Evolutionary conservation across 176 grass and related monocot species (phyloP).

Genomic region (Lolium multiflorum): DNA sequence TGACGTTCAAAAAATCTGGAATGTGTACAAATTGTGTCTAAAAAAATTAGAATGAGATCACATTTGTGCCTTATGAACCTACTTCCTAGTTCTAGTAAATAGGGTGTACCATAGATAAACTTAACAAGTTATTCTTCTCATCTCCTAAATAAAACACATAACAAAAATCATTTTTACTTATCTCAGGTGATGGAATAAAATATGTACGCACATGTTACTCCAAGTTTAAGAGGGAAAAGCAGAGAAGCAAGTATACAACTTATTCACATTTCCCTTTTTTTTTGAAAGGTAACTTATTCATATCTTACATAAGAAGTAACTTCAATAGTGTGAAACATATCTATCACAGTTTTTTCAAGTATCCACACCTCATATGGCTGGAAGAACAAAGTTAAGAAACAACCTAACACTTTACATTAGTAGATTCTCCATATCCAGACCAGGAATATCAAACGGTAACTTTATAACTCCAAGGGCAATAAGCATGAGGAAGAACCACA

Average conservation of each 20-base stretch:
- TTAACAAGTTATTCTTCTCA: background rate
- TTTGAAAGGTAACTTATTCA: background rate
- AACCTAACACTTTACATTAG: slow-evolving; percentile 56
- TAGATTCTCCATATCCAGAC: slow-evolving; percentile 74
- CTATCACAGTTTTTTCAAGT: slow-evolving; percentile 30
- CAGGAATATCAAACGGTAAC: slow-evolving; percentile 82
- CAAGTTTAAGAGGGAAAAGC: background rate
- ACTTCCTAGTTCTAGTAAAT: slow-evolving; percentile 20
- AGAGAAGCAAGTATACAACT: background rate
- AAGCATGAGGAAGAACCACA: slow-evolving; percentile 70
- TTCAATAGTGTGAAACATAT: slow-evolving; percentile 11
- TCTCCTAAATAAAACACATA: background rate
- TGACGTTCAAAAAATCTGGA: background rate
- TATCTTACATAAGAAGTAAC: slow-evolving; percentile 22
- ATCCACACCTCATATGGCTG: background rate
- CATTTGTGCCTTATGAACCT: background rate
- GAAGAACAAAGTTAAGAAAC: background rate
- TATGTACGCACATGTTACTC: slow-evolving; percentile 9
- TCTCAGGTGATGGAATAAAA: slow-evolving; percentile 9
- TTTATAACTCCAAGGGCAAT: slow-evolving; percentile 74
- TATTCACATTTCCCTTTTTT: slow-evolving; percentile 1
- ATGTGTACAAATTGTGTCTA: slow-evolving; percentile 19
- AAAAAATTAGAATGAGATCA: background rate
- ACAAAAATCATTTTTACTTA: slow-evolving; percentile 13
- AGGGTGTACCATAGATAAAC: slow-evolving; percentile 8